Conservation (phyloP, 2,329 filamentous ascomycete species). For the Malbranchea zuffiana region DNA sequence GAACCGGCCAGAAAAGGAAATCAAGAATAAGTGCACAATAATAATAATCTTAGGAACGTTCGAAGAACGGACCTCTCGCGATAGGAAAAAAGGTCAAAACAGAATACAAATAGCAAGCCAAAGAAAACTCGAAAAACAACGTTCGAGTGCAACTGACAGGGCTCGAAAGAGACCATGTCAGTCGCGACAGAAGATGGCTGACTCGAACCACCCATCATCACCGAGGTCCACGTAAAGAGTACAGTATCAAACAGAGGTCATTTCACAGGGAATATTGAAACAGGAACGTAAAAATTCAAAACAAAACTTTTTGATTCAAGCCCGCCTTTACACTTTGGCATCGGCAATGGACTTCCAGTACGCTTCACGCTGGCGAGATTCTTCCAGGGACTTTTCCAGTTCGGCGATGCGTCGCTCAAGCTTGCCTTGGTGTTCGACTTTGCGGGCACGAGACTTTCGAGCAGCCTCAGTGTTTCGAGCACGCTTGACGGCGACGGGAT, state of each 20-base stretch:
- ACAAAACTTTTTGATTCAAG: conserved; percentile 4
- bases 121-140: too few relatives aligned
- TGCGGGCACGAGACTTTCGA: conserved; percentile 82
- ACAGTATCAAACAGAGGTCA: conserved; percentile 14
- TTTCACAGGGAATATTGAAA: conserved; percentile 1
- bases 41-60: neutral
- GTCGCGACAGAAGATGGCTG: conserved; percentile 21
- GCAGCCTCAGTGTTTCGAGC: conserved; percentile 88
- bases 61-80: neutral
- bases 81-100: conserved; percentile 10
- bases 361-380: conserved; percentile 28
- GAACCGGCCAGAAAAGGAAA: conserved; percentile 32
- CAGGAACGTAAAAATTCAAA: conserved; percentile 9
- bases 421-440: conserved; percentile 63
- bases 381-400: conserved; percentile 42
- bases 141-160: conserved; percentile 7
- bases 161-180: conserved; percentile 14
- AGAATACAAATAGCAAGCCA: too few relatives aligned
- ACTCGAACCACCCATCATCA: conserved; percentile 29
- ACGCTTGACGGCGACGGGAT: conserved; percentile 78
- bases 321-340: conserved; percentile 16
- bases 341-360: conserved; percentile 29
- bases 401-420: conserved; percentile 64
- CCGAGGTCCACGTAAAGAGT: conserved; percentile 18
- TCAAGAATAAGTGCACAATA: conserved; percentile 8